These are phyloP conservation scores for Camellia oleifera DNA, from an alignment of 179 eudicot genomes.

Conservation along the genomic window DNA sequence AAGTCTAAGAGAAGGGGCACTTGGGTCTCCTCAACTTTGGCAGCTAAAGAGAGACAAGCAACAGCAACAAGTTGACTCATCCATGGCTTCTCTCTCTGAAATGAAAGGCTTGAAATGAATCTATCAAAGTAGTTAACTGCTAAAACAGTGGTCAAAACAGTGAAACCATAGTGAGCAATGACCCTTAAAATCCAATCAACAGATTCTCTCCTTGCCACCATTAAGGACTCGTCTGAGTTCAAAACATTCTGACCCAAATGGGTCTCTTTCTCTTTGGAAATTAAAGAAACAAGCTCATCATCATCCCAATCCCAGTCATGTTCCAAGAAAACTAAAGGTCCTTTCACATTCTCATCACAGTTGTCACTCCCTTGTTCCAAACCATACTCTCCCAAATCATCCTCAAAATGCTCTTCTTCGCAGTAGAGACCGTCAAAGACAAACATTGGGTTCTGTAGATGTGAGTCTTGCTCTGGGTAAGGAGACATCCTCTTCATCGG, in stretches of 20 bases:
- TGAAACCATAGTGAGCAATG: constrained; percentile 42
- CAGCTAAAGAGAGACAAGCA: constrained; percentile 77
- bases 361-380: constrained; percentile 4
- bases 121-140: constrained; percentile 67
- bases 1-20: constrained; percentile 74
- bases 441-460: constrained; percentile 34
- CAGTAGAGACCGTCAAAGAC: constrained; percentile 56
- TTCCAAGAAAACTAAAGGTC: constrained; percentile 30
- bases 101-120: constrained; percentile 36
- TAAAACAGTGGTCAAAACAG: constrained; percentile 38
- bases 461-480: constrained; percentile 17
- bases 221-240: constrained; percentile 21
- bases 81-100: constrained; percentile 64
- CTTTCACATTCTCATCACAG: not conserved
- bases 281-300: constrained; percentile 42
- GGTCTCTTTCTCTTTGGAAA: constrained; percentile 43
- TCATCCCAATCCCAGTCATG: constrained; percentile 42
- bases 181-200: constrained; percentile 65
- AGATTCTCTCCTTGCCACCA: constrained; percentile 40
- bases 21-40: constrained; percentile 70
- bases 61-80: constrained; percentile 65
- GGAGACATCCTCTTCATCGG: constrained; percentile 28
- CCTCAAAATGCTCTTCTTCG: constrained; percentile 51
- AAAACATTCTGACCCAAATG: constrained; percentile 11
- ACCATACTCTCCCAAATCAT: constrained; percentile 20